Evolutionary conservation across 805 yeast genomes (phyloP).

Genomic region (Vanderwaltozyma verrucispora): DNA sequence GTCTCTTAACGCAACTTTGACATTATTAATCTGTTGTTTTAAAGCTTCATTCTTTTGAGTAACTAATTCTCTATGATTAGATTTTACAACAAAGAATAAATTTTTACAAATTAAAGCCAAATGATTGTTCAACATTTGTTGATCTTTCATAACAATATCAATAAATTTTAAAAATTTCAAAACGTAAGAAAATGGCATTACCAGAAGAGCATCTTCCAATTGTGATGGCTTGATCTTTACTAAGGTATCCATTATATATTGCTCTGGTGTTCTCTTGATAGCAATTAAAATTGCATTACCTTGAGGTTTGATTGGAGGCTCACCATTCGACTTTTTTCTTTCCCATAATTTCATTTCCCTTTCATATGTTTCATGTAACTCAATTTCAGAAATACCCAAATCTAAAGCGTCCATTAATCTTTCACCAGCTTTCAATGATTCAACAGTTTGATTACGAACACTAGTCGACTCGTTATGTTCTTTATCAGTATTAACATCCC

Average conservation of each 20-base stretch:
- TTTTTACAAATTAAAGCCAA: conserved; percentile 63
- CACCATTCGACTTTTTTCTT: conserved; percentile 32
- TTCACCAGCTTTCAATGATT: conserved; percentile 91
- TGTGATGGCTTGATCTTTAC: conserved; percentile 70
- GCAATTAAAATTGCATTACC: conserved; percentile 69
- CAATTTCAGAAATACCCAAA: conserved; percentile 62
- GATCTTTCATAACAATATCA: conserved; percentile 56
- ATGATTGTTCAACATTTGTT: conserved; percentile 38
- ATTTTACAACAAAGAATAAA: conserved; percentile 60
- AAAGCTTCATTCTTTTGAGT: conserved; percentile 53
- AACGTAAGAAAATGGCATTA: conserved; percentile 81
- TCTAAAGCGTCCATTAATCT: conserved; percentile 86
- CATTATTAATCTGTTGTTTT: conserved; percentile 52
- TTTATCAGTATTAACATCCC: conserved; percentile 27
- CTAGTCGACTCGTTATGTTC: conserved; percentile 46
- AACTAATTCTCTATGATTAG: conserved; percentile 72
- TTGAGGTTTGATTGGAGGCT: conserved; percentile 49
- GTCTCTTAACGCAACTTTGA: conserved; percentile 50
- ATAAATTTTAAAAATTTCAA: conserved; percentile 61
- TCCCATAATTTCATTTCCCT: conserved; percentile 33
- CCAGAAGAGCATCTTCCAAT: conserved; percentile 84
- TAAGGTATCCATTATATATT: conserved; percentile 66
- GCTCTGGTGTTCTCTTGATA: conserved; percentile 57
- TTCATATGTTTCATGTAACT: conserved; percentile 41
- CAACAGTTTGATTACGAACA: conserved; percentile 77